Evolutionary conservation across 768 basidiomycete genomes (phyloP), one percentile per base, ranked within the genome.

Genomic region (Candolleomyces aberdarensis): DNA sequence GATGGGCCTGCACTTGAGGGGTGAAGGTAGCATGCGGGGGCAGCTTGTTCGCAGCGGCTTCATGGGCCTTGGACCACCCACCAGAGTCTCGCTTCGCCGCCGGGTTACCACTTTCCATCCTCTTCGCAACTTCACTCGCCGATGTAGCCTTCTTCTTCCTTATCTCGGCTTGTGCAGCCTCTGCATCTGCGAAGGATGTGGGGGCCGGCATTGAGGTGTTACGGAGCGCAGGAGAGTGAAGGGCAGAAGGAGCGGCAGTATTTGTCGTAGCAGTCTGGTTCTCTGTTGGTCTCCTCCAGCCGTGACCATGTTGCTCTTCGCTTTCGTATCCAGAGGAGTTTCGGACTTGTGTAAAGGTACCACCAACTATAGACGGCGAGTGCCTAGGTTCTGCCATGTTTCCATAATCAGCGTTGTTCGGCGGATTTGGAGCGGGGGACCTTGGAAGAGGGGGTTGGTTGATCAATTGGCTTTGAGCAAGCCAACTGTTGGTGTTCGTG

Each of bases 41-140:
- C n/a, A 20, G 44, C 46, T 19, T 49, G 4, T 61, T 41, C 11
- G 17, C 26, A 5, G 55, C 60, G 9, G 41, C 44, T 11, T 61
- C 43, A 36, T 61, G 60, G 5, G 55, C 29, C 20, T 57, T 53
- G 3, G 60, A 56, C 60, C 60, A 61, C 26, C 26, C 26, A 15
- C 56, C 44, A 3, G 60, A 61, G 31, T 61, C 51, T 20, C 60
- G 43, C 29, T 61, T 61, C 4, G 26, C 60, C 0, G 54, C 5
- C 9, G 60, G 19, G 44, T 58, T 64, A 15, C 60, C 64, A 48
- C 69, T 65, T 57, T 72, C 71, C 44, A 67, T 49, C 56, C 62
- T 69, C 53, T 67, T 62, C 31, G 71, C 71, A 26, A 67, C 71
- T 59, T 69, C 70, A 61, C 74, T 75, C 10, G 74, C 72, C 15